Base-by-base conservation (phyloP, 139 green algal species). In the Limnomonas spitsbergensis region DNA sequence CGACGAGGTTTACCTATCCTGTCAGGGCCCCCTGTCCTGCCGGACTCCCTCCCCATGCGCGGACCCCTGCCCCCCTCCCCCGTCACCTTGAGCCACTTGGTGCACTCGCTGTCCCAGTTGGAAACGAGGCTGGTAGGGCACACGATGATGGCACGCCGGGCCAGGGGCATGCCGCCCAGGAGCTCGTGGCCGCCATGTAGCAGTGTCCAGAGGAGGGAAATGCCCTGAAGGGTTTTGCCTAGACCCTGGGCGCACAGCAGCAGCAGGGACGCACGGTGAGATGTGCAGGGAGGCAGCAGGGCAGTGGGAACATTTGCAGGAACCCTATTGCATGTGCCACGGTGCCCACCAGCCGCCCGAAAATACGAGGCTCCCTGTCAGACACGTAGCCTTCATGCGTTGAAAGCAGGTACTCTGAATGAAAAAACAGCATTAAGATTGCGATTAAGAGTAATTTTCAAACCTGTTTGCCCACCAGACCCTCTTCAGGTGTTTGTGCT, bases 71-170 rank as follows among this genome's bases (percentile, higher is more conserved):
- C 47, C n/a, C n/a, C n/a, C n/a, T n/a, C 47, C 14, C 14, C 47
- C 61, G 7, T 72, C 61, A 87, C 83, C 86, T 94, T 91, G 38
- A 99, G 91, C 94, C 95, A 99, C 78, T 99, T 99, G 38, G 61
- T 69, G 76, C 92, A 96, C 86, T 99, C 96, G 40, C 73, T 87
- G 78, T 98, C 96, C 96, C 96, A 99, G 84, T 99, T 99, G 84
- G 81, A 89, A 2, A 99, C 96, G 34, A 99, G 88, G 66, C 80
- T 93, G 69, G 95, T 99, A n/a, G 96, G 96, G 86, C 96, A 99
- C 73, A 96, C 93, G 76, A 99, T 98, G 84, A 99, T 90, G 75
- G 86, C 88, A 1, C 95, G 87, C 71, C 87, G 88, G 3, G 88
- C 94, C 0, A 97, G 61, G 6, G 94, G 94, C 1, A 1, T 75